Conservation (phyloP, 129 eudicot species). For the Artemisia tridentata region DNA sequence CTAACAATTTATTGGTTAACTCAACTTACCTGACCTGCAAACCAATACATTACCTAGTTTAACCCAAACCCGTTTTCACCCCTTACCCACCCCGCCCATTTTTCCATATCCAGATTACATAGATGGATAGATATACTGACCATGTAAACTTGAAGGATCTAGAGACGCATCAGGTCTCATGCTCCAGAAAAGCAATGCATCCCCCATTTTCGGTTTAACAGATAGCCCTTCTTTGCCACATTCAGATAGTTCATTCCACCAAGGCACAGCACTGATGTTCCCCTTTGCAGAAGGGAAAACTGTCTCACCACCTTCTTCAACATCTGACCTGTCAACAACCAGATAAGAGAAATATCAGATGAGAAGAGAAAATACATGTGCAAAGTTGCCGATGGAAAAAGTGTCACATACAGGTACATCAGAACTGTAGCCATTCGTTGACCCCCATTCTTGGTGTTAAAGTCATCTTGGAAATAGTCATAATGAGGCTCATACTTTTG, state of each 20-base stretch:
- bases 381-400: not conserved
- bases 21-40: not conserved
- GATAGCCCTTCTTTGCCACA: conserved; percentile 83
- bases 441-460: conserved; percentile 81
- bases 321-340: conserved; percentile 71
- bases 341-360: not conserved
- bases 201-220: conserved; percentile 93
- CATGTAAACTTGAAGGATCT: conserved; percentile 87
- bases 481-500: conserved; percentile 94
- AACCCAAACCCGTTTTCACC: not conserved
- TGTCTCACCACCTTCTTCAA: conserved; percentile 99
- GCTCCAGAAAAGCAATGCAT: conserved; percentile 97
- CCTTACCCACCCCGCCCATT: not conserved
- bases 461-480: conserved; percentile 83
- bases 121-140: conserved; percentile 43
- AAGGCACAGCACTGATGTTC: conserved; percentile 66
- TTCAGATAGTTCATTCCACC: conserved; percentile 79
- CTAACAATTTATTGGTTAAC: not conserved
- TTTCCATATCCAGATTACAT: not conserved
- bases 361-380: not conserved
- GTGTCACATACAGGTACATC: conserved; percentile 83
- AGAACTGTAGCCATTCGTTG: conserved; percentile 93
- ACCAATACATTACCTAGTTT: not conserved
- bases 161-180: conserved; percentile 81
- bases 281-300: conserved; percentile 90